A percentile compares a stretch with the other conserved stretches of the same genome.
Evolutionary conservation across 192 early-diverging fungal genomes (phyloP).

Genomic region (Coemansia sp.): DNA sequence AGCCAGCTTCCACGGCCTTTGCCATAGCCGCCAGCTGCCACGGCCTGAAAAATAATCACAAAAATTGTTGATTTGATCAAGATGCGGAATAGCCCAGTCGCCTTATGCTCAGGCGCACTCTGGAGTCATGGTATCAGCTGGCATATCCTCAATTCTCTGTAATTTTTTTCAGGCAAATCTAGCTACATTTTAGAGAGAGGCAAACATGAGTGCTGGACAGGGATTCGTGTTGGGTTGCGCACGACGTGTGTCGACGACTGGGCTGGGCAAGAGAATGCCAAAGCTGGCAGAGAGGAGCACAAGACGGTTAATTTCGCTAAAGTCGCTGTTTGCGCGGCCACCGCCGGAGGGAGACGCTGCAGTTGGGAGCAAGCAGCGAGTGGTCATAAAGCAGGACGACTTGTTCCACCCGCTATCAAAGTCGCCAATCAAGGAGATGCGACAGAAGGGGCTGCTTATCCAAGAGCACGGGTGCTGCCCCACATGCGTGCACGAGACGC

Average conservation of each 20-base stretch:
- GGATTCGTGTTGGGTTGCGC: not conserved
- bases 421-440: conserved; percentile 68
- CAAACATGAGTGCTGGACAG: not conserved
- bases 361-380: conserved; percentile 14
- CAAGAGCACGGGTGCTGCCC: conserved; percentile 65
- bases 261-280: not conserved
- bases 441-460: conserved; percentile 62
- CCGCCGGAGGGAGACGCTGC: conserved; percentile 18
- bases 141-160: not conserved
- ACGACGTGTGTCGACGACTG: not conserved
- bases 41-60: not conserved
- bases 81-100: not conserved
- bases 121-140: not conserved
- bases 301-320: conserved; percentile 35
- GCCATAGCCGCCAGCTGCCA: not conserved
- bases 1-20: not conserved
- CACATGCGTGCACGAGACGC: conserved; percentile 60
- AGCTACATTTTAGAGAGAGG: not conserved
- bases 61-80: not conserved
- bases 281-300: not conserved
- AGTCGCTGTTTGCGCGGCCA: conserved; percentile 47
- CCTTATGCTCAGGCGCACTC: not conserved
- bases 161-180: not conserved
- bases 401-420: conserved; percentile 69
- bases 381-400: conserved; percentile 48